Evolutionary conservation across 768 basidiomycete species (phyloP).

Genomic region (Termitomyces sp.): DNA sequence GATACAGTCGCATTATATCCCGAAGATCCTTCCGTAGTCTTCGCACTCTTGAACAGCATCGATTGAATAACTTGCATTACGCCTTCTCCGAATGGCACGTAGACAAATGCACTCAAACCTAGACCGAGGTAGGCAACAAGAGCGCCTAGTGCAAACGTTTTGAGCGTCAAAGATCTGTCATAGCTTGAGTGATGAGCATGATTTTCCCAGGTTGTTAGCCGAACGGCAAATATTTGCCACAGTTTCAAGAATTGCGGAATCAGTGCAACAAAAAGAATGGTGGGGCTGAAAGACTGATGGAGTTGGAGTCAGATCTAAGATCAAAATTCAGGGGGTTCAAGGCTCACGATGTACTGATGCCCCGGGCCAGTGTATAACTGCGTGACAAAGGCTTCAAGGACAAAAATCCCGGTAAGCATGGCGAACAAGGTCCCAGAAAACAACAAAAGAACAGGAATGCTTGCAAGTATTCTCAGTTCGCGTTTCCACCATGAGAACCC

Average conservation of each 20-base stretch:
- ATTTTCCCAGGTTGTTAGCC: slow-evolving; percentile 87
- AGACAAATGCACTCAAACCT: slow-evolving; percentile 91
- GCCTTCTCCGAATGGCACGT: slow-evolving; percentile 87
- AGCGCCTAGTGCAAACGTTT: slow-evolving; percentile 84
- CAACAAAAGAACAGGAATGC: slow-evolving; percentile 64
- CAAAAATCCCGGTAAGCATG: slow-evolving; percentile 76
- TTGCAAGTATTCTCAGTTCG: slow-evolving; percentile 61
- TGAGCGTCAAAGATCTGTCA: slow-evolving; percentile 77
- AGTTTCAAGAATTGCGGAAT: slow-evolving; percentile 75
- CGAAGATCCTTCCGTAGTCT: slow-evolving; percentile 2
- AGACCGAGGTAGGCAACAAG: slow-evolving; percentile 90
- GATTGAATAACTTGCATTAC: slow-evolving; percentile 60
- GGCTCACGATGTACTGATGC: slow-evolving; percentile 66
- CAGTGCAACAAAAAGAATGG: slow-evolving; percentile 71
- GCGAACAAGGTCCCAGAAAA: slow-evolving; percentile 67
- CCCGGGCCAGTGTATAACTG: slow-evolving; percentile 87
- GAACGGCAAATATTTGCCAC: slow-evolving; percentile 62
- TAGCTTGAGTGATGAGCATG: slow-evolving; percentile 77
- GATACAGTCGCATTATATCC: slow-evolving; percentile 23
- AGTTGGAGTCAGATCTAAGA: not conserved
- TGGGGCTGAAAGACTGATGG: slow-evolving; percentile 72
- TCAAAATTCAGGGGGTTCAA: not conserved
- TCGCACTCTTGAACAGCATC: slow-evolving; percentile 30
- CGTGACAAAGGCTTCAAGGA: slow-evolving; percentile 87
- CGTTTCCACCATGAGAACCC: slow-evolving; percentile 69